phyloP scores from a whole-genome alignment of 805 yeast genomes.

The Priceomyces melissophilus region DNA sequence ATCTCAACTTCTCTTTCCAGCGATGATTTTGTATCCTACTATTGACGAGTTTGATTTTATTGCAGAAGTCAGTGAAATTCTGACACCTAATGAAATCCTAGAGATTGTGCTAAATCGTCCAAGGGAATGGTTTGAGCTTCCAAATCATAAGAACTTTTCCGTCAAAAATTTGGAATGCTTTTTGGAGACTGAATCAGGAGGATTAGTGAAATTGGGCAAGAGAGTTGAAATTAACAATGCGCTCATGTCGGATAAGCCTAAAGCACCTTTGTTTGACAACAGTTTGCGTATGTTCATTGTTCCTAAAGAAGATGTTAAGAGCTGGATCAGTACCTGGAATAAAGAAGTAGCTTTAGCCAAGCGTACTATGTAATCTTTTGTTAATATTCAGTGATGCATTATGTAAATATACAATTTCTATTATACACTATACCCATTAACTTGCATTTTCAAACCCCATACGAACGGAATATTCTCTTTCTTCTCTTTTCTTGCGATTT shows the following conservation, averaged over 20 bases:
- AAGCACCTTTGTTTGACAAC: conserved; percentile 74
- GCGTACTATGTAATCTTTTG: conserved; percentile 2
- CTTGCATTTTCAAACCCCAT: conserved; percentile 35
- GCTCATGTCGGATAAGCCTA: conserved; percentile 57
- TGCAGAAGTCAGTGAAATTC: conserved; percentile 68
- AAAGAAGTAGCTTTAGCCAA: conserved; percentile 55
- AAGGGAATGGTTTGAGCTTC: conserved; percentile 62
- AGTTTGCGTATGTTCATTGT: conserved; percentile 72
- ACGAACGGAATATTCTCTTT: conserved; percentile 43
- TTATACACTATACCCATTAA: conserved; percentile 1
- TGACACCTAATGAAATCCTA: conserved; percentile 62
- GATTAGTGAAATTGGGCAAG: conserved; percentile 80
- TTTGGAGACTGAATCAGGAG: conserved; percentile 82
- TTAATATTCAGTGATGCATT: not conserved
- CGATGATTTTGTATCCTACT: conserved; percentile 77
- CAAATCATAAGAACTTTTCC: conserved; percentile 58
- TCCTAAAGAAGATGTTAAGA: conserved; percentile 62
- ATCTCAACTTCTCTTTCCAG: conserved; percentile 79
- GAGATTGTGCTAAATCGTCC: conserved; percentile 61
- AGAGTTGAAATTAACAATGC: conserved; percentile 64
- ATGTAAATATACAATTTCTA: conserved; percentile 2
- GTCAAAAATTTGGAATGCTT: conserved; percentile 62
- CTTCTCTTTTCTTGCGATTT: conserved; percentile 38
- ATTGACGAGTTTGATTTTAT: conserved; percentile 81
- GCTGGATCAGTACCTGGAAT: conserved; percentile 68